Evolutionary conservation across 176 grass and related monocot genomes (phyloP).

Genomic region (Saccharum officinarum): DNA sequence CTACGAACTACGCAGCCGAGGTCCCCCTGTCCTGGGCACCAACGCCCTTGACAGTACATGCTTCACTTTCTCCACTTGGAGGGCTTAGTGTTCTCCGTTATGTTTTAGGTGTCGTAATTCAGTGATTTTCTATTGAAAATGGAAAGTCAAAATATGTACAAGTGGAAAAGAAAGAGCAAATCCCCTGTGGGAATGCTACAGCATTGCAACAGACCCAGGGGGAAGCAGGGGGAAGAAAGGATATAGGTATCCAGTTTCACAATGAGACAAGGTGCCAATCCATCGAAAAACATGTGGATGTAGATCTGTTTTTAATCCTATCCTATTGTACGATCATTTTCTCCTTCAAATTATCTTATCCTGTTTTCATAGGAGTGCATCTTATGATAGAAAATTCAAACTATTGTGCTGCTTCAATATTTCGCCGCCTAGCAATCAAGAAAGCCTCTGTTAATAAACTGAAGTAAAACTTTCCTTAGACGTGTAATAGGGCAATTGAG

Average conservation of each 20-base stretch:
- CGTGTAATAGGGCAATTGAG: neutral
- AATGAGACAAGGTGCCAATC: neutral
- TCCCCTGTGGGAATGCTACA: neutral
- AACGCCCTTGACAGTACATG: no score
- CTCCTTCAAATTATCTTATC: neutral
- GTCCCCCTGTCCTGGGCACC: no score
- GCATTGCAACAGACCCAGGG: neutral
- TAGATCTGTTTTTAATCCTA: neutral
- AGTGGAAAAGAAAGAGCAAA: neutral
- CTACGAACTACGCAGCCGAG: no score
- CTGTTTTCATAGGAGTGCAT: neutral
- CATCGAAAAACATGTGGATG: neutral
- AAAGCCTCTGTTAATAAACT: neutral
- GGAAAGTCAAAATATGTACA: neutral
- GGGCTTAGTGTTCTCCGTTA: neutral
- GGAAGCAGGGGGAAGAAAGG: neutral
- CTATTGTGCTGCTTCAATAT: neutral
- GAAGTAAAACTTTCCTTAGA: neutral
- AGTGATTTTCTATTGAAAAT: neutral
- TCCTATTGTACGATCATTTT: neutral
- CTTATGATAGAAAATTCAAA: neutral
- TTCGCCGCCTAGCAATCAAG: neutral
- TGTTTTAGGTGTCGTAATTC: neutral
- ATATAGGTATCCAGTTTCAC: neutral
- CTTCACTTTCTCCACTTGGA: neutral